These are phyloP conservation scores for Paramecium sonneborni DNA, from an alignment of 73 alveolate genomes.

Conservation along the genomic window DNA sequence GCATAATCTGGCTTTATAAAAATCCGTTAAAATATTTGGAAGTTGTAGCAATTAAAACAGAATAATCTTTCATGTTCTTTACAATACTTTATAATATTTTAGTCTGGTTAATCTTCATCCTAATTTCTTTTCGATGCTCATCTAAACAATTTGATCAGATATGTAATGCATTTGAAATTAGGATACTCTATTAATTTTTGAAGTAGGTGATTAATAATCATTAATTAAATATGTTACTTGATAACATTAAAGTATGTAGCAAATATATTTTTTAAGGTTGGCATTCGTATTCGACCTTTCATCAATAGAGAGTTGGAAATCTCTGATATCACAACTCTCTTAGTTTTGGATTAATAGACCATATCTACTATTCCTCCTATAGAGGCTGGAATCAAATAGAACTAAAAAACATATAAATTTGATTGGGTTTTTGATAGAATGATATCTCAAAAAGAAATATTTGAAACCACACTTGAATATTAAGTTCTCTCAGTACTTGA, in stretches of 20 bases:
- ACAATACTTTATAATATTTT: background rate
- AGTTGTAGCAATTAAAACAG: background rate
- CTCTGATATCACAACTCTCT: background rate
- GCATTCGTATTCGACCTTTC: conserved; percentile 2
- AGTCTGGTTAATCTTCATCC: conserved; percentile 5
- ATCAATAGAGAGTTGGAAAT: background rate
- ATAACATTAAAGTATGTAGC: conserved; percentile 39
- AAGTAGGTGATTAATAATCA: conserved; percentile 27
- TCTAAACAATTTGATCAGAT: background rate
- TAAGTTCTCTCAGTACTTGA: background rate
- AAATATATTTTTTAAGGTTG: background rate
- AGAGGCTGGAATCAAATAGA: background rate
- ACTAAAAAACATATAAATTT: background rate
- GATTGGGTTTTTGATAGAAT: conserved; percentile 28
- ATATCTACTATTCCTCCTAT: background rate
- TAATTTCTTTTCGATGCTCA: background rate
- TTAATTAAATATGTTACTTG: conserved; percentile 49
- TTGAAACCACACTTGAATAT: conserved; percentile 24
- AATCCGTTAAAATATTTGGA: background rate
- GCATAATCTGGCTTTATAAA: background rate
- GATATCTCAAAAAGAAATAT: conserved; percentile 11
- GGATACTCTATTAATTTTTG: background rate
- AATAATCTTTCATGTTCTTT: background rate
- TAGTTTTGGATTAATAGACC: background rate
- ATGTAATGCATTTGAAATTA: conserved; percentile 7